Percentiles rank a stretch among this genome's conserved stretches.
Evolutionary conservation across 2,329 filamentous ascomycete species (phyloP).

Genomic region (Colletotrichum kahawae): DNA sequence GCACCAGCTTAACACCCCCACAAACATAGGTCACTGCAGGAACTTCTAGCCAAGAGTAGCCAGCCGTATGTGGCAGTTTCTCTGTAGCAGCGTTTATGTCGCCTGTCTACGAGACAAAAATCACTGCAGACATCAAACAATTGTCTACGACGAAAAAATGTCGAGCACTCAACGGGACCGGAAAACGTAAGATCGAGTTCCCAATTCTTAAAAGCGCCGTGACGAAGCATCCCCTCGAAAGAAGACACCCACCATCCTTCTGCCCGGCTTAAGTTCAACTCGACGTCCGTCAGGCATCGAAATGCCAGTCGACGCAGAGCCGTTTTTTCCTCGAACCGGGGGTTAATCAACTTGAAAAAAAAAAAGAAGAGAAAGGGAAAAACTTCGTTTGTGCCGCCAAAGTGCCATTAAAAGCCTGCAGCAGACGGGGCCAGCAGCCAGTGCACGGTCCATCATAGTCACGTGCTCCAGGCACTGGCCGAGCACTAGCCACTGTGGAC

Average conservation of each 20-base stretch:
- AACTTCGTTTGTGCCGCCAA: constrained; percentile 12
- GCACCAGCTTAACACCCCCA: neutral
- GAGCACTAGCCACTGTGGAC: neutral
- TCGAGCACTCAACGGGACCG: constrained; percentile 70
- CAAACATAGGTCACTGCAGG: neutral
- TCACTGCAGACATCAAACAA: neutral
- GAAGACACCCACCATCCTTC: constrained; percentile 46
- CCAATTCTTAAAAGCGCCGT: constrained; percentile 70
- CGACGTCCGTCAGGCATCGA: constrained; percentile 44
- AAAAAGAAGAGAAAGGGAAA: constrained; percentile 38
- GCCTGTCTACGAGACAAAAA: neutral
- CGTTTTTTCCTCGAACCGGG: constrained; percentile 59
- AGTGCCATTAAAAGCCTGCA: constrained; percentile 10
- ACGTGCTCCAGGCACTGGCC: neutral
- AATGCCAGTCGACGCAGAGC: constrained; percentile 49
- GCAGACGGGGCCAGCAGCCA: neutral
- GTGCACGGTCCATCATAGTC: neutral
- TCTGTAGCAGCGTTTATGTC: neutral
- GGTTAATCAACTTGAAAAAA: constrained; percentile 57
- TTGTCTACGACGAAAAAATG: constrained; percentile 36
- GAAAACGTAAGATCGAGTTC: constrained; percentile 59
- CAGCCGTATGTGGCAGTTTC: neutral
- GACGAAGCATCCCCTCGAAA: constrained; percentile 27
- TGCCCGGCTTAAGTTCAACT: constrained; percentile 65
- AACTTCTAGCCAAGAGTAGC: neutral